Conservation (phyloP, 768 basidiomycete genomes). For the Boletus bicolor region DNA sequence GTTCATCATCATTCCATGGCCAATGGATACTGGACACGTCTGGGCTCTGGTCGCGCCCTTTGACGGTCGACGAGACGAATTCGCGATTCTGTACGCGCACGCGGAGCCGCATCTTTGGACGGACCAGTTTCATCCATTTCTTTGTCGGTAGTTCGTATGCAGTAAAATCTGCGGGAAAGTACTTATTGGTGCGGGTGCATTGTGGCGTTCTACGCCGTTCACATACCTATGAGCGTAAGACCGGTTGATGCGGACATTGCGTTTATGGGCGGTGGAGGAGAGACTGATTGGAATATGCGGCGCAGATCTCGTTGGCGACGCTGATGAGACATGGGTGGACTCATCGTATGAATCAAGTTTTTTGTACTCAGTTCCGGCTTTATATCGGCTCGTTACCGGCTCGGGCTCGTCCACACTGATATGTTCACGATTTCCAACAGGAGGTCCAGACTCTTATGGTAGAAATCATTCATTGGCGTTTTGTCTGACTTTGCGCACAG, state of each 20-base stretch:
- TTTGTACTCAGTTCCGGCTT: conserved; percentile 16
- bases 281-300: neutral
- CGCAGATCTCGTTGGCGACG: neutral
- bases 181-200: neutral
- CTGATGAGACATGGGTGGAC: neutral
- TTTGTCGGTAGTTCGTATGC: conserved; percentile 23
- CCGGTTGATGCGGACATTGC: conserved; percentile 11
- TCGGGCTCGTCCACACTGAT: neutral
- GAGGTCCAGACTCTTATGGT: neutral
- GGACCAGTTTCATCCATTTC: conserved; percentile 17
- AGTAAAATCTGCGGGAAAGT: conserved; percentile 19
- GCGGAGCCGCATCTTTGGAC: conserved; percentile 24
- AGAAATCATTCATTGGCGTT: neutral
- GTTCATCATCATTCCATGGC: conserved; percentile 13
- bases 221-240: conserved; percentile 21
- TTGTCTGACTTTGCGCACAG: neutral
- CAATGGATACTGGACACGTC: conserved; percentile 5
- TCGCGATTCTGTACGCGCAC: conserved; percentile 5
- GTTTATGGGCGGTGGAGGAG: neutral
- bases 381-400: neutral
- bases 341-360: neutral
- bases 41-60: neutral
- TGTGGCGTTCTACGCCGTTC: neutral
- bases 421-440: neutral
- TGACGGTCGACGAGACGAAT: conserved; percentile 19